phyloP scores from a whole-genome alignment of 768 basidiomycete species.

The Xerocomus spinulosus region DNA sequence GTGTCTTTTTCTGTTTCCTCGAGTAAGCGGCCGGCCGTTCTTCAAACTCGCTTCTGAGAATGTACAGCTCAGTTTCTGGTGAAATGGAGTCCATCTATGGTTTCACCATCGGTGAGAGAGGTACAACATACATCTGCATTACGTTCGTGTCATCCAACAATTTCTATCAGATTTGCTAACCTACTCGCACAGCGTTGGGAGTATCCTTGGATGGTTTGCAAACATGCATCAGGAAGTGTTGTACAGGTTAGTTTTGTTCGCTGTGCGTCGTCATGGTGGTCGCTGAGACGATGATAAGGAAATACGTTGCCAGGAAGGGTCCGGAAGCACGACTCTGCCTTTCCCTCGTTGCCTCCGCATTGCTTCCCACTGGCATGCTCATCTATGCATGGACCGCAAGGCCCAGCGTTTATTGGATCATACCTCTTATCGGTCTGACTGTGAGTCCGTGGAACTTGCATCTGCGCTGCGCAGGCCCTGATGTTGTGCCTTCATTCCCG shows the following conservation, averaged over 20 bases:
- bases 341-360: conserved; percentile 49
- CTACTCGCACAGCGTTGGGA: conserved; percentile 44
- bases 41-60: conserved; percentile 1
- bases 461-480: background rate
- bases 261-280: background rate
- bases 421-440: conserved; percentile 26
- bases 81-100: conserved; percentile 54
- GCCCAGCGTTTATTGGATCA: conserved; percentile 56
- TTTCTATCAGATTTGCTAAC: background rate
- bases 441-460: conserved; percentile 6
- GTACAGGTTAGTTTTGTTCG: conserved; percentile 39
- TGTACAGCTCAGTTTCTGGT: conserved; percentile 47
- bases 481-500: conserved; percentile 2
- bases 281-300: conserved; percentile 15
- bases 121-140: conserved; percentile 56
- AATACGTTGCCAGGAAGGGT: conserved; percentile 31
- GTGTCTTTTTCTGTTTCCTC: conserved; percentile 64
- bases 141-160: conserved; percentile 34
- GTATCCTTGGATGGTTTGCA: conserved; percentile 43
- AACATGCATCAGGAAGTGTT: conserved; percentile 47
- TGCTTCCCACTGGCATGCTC: conserved; percentile 60
- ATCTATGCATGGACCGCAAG: conserved; percentile 70
- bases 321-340: conserved; percentile 60
- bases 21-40: conserved; percentile 36
- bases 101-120: conserved; percentile 57